phyloP scores from a whole-genome alignment of 2,329 filamentous ascomycete species.

The Bipolaris sorokiniana region DNA sequence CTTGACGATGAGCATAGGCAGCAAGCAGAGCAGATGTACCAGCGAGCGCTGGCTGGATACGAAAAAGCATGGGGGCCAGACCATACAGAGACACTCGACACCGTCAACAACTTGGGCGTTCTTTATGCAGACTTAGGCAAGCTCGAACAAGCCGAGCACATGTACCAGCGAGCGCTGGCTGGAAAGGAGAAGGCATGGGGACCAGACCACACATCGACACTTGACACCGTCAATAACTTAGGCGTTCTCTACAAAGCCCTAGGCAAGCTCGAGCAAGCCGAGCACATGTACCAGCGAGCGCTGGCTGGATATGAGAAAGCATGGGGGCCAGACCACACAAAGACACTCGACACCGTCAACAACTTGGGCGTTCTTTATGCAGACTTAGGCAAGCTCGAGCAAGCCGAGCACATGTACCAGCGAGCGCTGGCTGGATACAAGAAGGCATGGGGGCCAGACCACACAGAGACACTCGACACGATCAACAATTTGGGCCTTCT shows the following conservation, averaged over 20 bases:
- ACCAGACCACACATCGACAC: no score
- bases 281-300: conserved; percentile 25
- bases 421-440: conserved; percentile 6
- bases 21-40: conserved; percentile 18
- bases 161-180: conserved; percentile 11
- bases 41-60: conserved; percentile 12
- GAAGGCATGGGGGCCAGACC: no score
- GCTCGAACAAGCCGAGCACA: conserved; percentile 22
- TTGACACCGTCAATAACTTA: no score
- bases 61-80: not conserved
- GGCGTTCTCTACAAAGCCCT: no score
- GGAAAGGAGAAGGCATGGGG: conserved; percentile 3
- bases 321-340: conserved; percentile 1
- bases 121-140: conserved; percentile 23
- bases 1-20: conserved; percentile 1
- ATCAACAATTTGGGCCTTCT: no score
- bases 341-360: conserved; percentile 8
- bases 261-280: no score
- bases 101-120: conserved; percentile 14
- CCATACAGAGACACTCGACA: conserved; percentile 8
- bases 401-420: conserved; percentile 23
- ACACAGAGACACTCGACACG: no score
- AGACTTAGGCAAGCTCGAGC: conserved; percentile 19
- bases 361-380: conserved; percentile 22
- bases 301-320: not conserved